Percentiles rank a stretch among this genome's conserved stretches.
phyloP scores from a whole-genome alignment of 805 yeast genomes.

The Ogataea nonfermentans region DNA sequence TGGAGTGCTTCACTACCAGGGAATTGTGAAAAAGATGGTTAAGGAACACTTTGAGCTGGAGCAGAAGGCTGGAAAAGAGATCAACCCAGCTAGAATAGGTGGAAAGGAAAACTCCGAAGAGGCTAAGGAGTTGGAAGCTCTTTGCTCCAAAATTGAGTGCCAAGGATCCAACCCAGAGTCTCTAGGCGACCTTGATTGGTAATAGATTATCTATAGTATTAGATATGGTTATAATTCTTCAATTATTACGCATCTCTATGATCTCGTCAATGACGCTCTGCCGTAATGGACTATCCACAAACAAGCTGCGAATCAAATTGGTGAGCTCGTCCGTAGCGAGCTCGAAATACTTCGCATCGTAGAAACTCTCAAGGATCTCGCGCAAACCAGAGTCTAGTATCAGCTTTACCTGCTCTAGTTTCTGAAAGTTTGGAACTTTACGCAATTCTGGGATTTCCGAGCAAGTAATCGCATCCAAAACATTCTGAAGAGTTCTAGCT shows the following conservation, averaged over 20 bases:
- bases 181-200: slow-evolving; percentile 29
- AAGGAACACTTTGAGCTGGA: slow-evolving; percentile 50
- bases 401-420: slow-evolving; percentile 29
- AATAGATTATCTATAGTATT: slow-evolving; percentile 3
- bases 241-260: slow-evolving; percentile 37
- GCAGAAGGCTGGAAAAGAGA: slow-evolving; percentile 41
- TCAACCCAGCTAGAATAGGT: slow-evolving; percentile 53
- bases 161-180: slow-evolving; percentile 41
- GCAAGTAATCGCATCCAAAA: slow-evolving; percentile 8
- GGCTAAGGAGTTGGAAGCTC: slow-evolving; percentile 48
- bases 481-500: slow-evolving; percentile 15
- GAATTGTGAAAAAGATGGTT: slow-evolving; percentile 55
- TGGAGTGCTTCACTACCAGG: slow-evolving; percentile 59
- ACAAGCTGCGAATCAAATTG: slow-evolving; percentile 40
- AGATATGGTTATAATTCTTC: background rate
- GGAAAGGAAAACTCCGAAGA: slow-evolving; percentile 39
- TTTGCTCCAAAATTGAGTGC: slow-evolving; percentile 53
- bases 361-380: slow-evolving; percentile 47
- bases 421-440: slow-evolving; percentile 27
- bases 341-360: slow-evolving; percentile 51
- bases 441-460: slow-evolving; percentile 11
- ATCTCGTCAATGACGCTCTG: slow-evolving; percentile 46
- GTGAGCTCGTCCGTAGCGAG: slow-evolving; percentile 47
- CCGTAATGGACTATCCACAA: slow-evolving; percentile 46
- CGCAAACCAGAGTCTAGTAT: slow-evolving; percentile 37